phyloP scores from a whole-genome alignment of 495 filamentous ascomycete species.

The Penicillium angulare region DNA sequence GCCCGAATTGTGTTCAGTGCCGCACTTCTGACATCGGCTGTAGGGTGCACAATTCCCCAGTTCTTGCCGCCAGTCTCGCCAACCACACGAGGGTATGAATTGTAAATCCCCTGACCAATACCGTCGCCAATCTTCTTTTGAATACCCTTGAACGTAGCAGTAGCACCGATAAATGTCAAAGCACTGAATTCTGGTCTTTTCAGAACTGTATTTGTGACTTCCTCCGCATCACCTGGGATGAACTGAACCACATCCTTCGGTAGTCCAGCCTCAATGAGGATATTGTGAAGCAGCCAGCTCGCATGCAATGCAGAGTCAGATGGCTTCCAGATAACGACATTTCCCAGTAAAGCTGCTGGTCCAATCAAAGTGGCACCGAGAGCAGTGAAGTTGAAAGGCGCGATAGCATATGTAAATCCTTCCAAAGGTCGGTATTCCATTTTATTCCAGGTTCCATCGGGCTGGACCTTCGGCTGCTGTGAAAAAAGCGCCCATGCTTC shows the following conservation, averaged over 20 bases:
- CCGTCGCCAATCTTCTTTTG: conserved; percentile 70
- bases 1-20: conserved; percentile 75
- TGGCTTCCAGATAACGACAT: conserved; percentile 86
- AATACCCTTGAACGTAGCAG: conserved; percentile 70
- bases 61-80: conserved; percentile 90
- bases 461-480: conserved; percentile 61
- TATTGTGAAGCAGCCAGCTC: conserved; percentile 74
- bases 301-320: conserved; percentile 72
- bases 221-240: conserved; percentile 71
- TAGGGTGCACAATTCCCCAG: conserved; percentile 74
- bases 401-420: conserved; percentile 54
- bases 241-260: conserved; percentile 79
- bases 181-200: conserved; percentile 65
- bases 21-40: conserved; percentile 71
- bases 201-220: conserved; percentile 69
- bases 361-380: conserved; percentile 75
- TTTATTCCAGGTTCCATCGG: conserved; percentile 63
- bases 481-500: conserved; percentile 72
- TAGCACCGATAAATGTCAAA: conserved; percentile 79
- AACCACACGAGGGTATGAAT: conserved; percentile 73
- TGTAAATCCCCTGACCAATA: conserved; percentile 64
- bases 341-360: conserved; percentile 74
- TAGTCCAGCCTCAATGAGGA: conserved; percentile 77
- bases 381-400: conserved; percentile 64
- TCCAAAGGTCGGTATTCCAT: conserved; percentile 78